Conservation (phyloP, 352 stramenopile species). For the Phytopythium litorale region DNA sequence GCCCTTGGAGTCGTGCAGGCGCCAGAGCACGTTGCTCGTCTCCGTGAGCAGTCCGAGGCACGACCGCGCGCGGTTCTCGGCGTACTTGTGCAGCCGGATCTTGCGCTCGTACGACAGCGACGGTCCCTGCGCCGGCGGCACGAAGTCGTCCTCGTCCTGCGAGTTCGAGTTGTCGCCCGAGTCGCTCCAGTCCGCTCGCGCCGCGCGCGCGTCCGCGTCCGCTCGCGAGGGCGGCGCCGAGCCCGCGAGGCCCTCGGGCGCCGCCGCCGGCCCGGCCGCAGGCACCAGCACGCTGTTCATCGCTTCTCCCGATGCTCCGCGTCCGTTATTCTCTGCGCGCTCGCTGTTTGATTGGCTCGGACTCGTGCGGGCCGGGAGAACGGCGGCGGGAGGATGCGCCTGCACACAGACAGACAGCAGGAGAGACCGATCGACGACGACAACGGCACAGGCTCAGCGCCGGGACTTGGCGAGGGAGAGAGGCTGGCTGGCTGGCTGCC, state of each 20-base stretch:
- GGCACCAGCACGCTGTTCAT: neutral
- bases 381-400: neutral
- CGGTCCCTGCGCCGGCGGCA: conserved; percentile 51
- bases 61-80: conserved; percentile 78
- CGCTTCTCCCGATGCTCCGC: neutral
- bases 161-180: conserved; percentile 43
- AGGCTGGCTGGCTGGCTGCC: no score
- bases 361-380: neutral
- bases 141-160: conserved; percentile 50
- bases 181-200: conserved; percentile 49
- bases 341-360: neutral
- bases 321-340: conserved; percentile 2
- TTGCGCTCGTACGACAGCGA: conserved; percentile 85
- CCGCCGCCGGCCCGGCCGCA: neutral
- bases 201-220: neutral
- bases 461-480: no score
- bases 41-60: conserved; percentile 69
- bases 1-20: conserved; percentile 74
- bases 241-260: neutral
- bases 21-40: conserved; percentile 77
- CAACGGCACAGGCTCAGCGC: no score
- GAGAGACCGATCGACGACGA: neutral
- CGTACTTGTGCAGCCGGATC: conserved; percentile 82
- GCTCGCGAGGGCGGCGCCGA: neutral
- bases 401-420: neutral